These are phyloP conservation scores for Scutellaria baicalensis DNA, from an alignment of 257 asterid genomes.

Conservation along the genomic window DNA sequence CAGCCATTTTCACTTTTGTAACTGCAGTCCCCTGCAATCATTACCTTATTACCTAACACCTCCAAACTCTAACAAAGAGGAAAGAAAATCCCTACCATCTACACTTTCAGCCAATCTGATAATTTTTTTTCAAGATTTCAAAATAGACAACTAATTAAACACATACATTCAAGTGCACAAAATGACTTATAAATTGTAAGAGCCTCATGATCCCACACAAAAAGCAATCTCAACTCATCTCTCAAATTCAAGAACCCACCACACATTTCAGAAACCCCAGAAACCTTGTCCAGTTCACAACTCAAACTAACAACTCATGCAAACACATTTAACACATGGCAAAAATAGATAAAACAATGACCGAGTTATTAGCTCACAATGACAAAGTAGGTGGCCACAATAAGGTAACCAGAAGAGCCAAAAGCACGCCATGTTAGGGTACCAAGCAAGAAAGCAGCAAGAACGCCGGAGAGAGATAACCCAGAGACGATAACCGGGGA, in stretches of 20 bases:
- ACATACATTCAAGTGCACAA: no score
- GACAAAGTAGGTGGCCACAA: slow-evolving; percentile 76
- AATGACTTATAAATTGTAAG: no score
- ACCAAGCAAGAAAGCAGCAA: slow-evolving; percentile 88
- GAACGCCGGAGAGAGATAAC: slow-evolving; percentile 69
- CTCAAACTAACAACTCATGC: background rate
- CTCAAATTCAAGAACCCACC: background rate
- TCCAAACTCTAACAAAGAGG: background rate
- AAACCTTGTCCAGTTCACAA: no score
- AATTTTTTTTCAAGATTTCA: no score
- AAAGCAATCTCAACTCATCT: background rate
- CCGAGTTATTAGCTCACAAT: slow-evolving; percentile 61
- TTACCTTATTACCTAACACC: slow-evolving; percentile 8
- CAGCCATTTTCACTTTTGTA: slow-evolving; percentile 93
- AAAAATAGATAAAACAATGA: no score
- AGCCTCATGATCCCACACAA: no score
- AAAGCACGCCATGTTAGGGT: slow-evolving; percentile 94
- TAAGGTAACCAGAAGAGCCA: slow-evolving; percentile 66
- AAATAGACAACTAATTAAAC: no score
- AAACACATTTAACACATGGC: background rate
- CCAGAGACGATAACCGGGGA: slow-evolving; percentile 74
- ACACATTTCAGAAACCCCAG: no score
- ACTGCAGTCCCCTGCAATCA: slow-evolving; percentile 76
- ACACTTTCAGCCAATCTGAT: no score
- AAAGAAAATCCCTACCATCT: no score